Evolutionary conservation across 2,329 filamentous ascomycete genomes (phyloP).

Genomic region (Colletotrichum cuscutae): DNA sequence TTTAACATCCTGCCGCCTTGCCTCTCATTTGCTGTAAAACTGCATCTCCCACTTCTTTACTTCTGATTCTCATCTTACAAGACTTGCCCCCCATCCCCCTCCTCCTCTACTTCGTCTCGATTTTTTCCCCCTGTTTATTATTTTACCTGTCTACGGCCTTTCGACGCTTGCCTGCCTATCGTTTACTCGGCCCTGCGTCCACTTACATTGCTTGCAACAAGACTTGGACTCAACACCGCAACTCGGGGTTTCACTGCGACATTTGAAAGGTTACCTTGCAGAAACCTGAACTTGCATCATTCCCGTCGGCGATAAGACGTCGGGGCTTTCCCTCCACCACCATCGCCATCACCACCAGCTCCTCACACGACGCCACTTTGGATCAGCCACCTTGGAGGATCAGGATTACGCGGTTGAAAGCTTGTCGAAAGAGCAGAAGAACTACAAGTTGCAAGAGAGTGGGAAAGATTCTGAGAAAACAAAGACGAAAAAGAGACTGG

Average conservation of each 20-base stretch:
- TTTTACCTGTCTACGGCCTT: not conserved
- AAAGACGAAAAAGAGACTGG: not conserved
- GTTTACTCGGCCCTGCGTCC: not conserved
- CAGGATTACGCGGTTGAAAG: slow-evolving; percentile 8
- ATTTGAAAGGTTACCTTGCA: slow-evolving; percentile 7
- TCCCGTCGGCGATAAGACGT: slow-evolving; percentile 25
- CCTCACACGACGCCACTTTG: slow-evolving; percentile 6
- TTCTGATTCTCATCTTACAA: not conserved
- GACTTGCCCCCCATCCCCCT: slow-evolving; percentile 2
- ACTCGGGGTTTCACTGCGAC: slow-evolving; percentile 2
- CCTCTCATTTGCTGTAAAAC: slow-evolving; percentile 15
- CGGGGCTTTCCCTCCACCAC: not conserved
- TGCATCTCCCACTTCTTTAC: not conserved
- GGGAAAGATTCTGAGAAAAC: not conserved
- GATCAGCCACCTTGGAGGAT: slow-evolving; percentile 14
- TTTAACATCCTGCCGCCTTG: slow-evolving; percentile 20
- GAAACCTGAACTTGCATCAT: slow-evolving; percentile 17
- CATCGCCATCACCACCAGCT: not conserved
- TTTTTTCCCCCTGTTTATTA: not conserved
- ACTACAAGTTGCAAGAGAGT: not conserved
- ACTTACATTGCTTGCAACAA: slow-evolving; percentile 1
- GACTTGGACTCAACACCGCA: slow-evolving; percentile 8
- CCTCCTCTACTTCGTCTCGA: not conserved
- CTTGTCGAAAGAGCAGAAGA: not conserved
- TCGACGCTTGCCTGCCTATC: not conserved